Base-by-base conservation (phyloP, 495 filamentous ascomycete genomes). In the Xylaria nigripes region DNA sequence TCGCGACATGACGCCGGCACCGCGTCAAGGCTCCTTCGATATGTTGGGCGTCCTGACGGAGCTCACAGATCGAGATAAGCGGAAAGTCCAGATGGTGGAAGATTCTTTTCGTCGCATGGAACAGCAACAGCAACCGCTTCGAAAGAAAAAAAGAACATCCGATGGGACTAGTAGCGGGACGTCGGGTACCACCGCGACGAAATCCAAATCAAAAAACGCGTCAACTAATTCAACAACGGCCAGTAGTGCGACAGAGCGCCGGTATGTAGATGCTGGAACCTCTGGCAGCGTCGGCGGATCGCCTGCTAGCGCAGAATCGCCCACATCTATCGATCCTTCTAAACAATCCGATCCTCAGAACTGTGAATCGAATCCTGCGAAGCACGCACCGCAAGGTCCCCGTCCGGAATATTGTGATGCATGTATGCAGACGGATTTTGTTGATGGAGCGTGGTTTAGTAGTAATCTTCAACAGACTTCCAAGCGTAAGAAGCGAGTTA, bases 11-110 rank as follows among this genome's bases (percentile, higher is more conserved):
- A 94, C 89, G 6, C 90, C 89, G 0, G 71, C 74, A 2, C 71
- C 74, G 29, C 72, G 77, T 3, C 74, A 72, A 60, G 79, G 70
- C 52, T 81, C 70, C 61, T 79, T 67, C 55, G 77, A 69, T 58
- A 76, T 61, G 45, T 55, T 74, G 46, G 60, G 79, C 62, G 70
- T 76, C 70, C 45, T 82, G 71, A 60, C 71, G 2, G 89, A 88
- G 62, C 76, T 89, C 5, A 93, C 90, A 5, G 89, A 86, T 54
- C 81, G 91, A 15, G 91, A 96, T 59, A 87, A 87, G 67, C 81
- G 88, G 38, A 96, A 96, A 64, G 81, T 95, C 23, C 84, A 86
- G 18, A 86, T 86, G 67, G 77, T 89, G 15, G 90, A 96, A 64
- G 86, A 88, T 63, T 81, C 80, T 0, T 86, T 87, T 56, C 74